phyloP scores from a whole-genome alignment of 192 early-diverging fungal genomes.

The Fimicolochytrium jonesii region DNA sequence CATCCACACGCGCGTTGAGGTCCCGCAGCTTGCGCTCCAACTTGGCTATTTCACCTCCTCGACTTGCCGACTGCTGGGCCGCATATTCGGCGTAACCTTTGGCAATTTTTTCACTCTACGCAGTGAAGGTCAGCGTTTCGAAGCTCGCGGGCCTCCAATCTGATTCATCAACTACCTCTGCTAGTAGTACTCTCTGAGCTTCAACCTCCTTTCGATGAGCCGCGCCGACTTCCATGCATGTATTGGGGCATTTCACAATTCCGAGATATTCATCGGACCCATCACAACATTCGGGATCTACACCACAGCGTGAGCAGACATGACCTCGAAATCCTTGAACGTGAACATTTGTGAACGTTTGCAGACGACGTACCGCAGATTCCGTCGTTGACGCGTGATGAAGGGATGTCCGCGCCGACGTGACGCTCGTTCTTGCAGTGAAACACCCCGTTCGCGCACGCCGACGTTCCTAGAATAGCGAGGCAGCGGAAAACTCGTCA shows the following conservation, averaged over 20 bases:
- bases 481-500: no score
- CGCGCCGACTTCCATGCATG: conserved; percentile 62
- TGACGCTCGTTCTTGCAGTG: conserved; percentile 82
- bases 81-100: conserved; percentile 8
- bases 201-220: conserved; percentile 17
- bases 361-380: conserved; percentile 65
- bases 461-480: conserved; percentile 88
- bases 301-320: not conserved
- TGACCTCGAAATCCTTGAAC: no score
- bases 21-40: conserved; percentile 40
- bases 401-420: conserved; percentile 57
- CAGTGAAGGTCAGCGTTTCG: no score
- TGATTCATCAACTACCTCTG: no score
- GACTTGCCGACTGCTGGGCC: conserved; percentile 6
- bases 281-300: conserved; percentile 88
- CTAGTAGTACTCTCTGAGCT: not conserved
- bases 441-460: conserved; percentile 75
- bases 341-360: not conserved
- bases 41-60: conserved; percentile 12
- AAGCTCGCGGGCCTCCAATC: no score
- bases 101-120: conserved; percentile 29
- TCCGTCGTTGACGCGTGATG: conserved; percentile 85
- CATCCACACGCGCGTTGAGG: conserved; percentile 24
- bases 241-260: conserved; percentile 61
- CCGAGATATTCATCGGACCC: conserved; percentile 83